These are phyloP conservation scores for Spathaspora arborariae DNA, from an alignment of 805 yeast genomes.

Conservation along the genomic window DNA sequence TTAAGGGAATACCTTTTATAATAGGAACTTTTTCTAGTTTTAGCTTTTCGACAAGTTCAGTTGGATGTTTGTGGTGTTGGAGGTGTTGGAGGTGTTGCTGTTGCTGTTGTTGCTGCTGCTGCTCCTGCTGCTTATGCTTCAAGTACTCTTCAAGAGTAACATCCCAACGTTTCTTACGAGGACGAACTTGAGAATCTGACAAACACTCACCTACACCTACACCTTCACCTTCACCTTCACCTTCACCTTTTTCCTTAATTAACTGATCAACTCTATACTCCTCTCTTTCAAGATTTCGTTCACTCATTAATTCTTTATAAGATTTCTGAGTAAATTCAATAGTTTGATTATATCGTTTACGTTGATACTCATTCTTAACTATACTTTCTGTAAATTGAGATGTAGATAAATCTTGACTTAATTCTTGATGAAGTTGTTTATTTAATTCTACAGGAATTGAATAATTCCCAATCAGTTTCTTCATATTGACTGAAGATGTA, in stretches of 20 bases:
- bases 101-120: too few relatives aligned
- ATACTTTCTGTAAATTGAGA: conserved; percentile 4
- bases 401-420: conserved; percentile 12
- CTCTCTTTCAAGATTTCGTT: conserved; percentile 39
- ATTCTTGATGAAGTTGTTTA: conserved; percentile 17
- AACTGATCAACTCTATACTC: conserved; percentile 21
- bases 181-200: conserved; percentile 12
- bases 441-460: conserved; percentile 28
- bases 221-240: conserved; percentile 7
- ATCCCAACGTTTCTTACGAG: conserved; percentile 42
- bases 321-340: conserved; percentile 24
- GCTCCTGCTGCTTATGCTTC: conserved; percentile 4
- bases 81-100: too few relatives aligned
- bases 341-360: conserved; percentile 22
- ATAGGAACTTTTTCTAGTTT: conserved; percentile 20
- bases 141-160: conserved; percentile 36
- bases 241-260: conserved; percentile 17
- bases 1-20: conserved; percentile 31
- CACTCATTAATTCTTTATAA: conserved; percentile 41
- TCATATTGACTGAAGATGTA: too few relatives aligned
- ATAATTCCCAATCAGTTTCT: conserved; percentile 25
- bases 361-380: conserved; percentile 23
- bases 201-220: conserved; percentile 10
- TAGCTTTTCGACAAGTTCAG: background rate
- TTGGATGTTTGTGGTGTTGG: background rate